phyloP scores from a whole-genome alignment of 2,329 filamentous ascomycete genomes.

The Fusarium fracticaudum region DNA sequence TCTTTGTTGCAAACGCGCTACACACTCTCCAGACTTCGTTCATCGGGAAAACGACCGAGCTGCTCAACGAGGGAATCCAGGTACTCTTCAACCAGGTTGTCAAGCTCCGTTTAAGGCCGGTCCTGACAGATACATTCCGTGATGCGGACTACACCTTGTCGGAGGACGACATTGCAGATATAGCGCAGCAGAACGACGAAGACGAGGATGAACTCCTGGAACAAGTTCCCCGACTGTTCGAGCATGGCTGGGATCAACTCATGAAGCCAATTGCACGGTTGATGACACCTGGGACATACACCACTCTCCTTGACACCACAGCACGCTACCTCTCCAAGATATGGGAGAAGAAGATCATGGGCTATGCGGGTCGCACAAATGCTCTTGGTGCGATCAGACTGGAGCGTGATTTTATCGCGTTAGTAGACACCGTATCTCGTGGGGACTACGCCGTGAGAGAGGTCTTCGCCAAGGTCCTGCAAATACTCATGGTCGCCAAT shows the following conservation, averaged over 20 bases:
- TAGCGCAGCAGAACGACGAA: slow-evolving; percentile 63
- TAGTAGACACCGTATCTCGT: slow-evolving; percentile 73
- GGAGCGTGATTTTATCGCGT: slow-evolving; percentile 83
- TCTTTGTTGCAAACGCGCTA: slow-evolving; percentile 74
- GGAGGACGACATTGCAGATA: slow-evolving; percentile 68
- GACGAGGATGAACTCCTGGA: slow-evolving; percentile 67
- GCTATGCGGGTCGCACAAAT: slow-evolving; percentile 80
- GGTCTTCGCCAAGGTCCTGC: slow-evolving; percentile 76
- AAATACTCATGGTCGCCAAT: slow-evolving; percentile 87
- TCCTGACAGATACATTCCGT: slow-evolving; percentile 88
- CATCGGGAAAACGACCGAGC: slow-evolving; percentile 78
- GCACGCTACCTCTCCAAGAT: slow-evolving; percentile 78
- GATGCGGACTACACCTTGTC: slow-evolving; percentile 85
- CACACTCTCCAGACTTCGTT: slow-evolving; percentile 77
- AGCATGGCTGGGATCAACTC: slow-evolving; percentile 84
- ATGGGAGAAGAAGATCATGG: slow-evolving; percentile 88
- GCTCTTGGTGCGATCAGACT: slow-evolving; percentile 83
- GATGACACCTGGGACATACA: slow-evolving; percentile 80
- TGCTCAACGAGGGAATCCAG: slow-evolving; percentile 84
- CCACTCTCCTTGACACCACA: slow-evolving; percentile 77
- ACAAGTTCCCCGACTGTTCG: slow-evolving; percentile 81
- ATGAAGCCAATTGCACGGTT: slow-evolving; percentile 86
- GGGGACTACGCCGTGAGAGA: slow-evolving; percentile 83
- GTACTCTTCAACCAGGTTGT: slow-evolving; percentile 90
- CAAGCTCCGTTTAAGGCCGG: slow-evolving; percentile 83